These are phyloP conservation scores for Nymphaea thermarum DNA, from an alignment of 164 flowering plant genomes.

Conservation along the genomic window DNA sequence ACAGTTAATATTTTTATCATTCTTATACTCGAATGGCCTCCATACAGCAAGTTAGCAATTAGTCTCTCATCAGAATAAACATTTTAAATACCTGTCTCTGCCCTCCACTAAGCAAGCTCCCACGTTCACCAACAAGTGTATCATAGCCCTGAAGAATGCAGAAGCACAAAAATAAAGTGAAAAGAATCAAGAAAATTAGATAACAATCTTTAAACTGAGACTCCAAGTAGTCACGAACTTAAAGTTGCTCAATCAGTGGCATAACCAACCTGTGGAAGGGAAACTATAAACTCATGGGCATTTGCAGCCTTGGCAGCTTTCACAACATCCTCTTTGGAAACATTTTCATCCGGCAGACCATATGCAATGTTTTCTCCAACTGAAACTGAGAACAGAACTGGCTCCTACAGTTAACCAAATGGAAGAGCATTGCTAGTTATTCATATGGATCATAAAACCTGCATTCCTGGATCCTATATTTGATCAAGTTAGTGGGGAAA, in stretches of 20 bases:
- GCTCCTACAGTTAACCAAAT: slow-evolving; percentile 44
- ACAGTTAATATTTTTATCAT: background rate
- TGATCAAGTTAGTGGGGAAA: no score
- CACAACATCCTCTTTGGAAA: slow-evolving; percentile 80
- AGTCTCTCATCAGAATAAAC: no score
- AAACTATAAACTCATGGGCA: slow-evolving; percentile 92
- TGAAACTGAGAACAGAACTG: slow-evolving; percentile 86
- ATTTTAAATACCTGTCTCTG: slow-evolving; percentile 73
- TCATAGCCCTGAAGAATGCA: slow-evolving; percentile 61
- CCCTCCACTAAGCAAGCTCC: slow-evolving; percentile 89
- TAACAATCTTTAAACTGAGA: background rate
- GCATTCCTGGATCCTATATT: no score
- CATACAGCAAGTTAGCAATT: no score
- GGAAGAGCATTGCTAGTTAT: no score
- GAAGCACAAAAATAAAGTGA: background rate
- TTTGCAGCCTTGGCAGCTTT: slow-evolving; percentile 97
- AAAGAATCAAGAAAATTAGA: background rate
- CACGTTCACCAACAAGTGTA: slow-evolving; percentile 95
- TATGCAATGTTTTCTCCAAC: slow-evolving; percentile 98
- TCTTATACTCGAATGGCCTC: background rate
- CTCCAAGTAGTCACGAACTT: no score
- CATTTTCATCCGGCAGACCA: slow-evolving; percentile 80
- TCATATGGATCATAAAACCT: no score
- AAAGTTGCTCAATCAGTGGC: background rate
- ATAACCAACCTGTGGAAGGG: slow-evolving; percentile 72